Percentiles rank a stretch among this genome's conserved stretches.
phyloP scores from a whole-genome alignment of 2,329 filamentous ascomycete species.

The Colletotrichum agaves region DNA sequence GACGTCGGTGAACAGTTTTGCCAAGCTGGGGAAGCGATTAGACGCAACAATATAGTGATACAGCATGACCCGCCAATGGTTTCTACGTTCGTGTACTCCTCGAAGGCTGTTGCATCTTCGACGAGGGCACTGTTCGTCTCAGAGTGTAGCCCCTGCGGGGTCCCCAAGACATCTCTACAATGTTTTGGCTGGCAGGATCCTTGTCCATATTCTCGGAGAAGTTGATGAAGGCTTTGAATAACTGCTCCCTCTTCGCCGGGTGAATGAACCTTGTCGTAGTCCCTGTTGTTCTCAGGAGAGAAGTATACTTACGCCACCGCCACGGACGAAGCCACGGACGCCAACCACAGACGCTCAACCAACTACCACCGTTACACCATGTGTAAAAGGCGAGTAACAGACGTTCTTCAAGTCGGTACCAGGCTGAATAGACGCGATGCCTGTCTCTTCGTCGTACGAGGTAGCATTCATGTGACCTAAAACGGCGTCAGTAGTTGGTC shows the following conservation, averaged over 20 bases:
- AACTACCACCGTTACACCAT: constrained; percentile 39
- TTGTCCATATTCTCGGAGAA: constrained; percentile 43
- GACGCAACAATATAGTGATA: no score
- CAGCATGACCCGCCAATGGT: no score
- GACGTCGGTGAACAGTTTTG: not conserved
- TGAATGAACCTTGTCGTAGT: not conserved
- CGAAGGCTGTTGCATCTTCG: constrained; percentile 40
- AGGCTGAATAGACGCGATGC: constrained; percentile 45
- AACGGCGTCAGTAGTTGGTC: not conserved
- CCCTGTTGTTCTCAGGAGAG: no score
- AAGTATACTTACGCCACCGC: constrained; percentile 34
- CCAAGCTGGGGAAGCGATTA: no score
- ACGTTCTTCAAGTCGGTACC: constrained; percentile 44
- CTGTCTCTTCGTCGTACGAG: constrained; percentile 43
- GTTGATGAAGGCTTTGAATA: constrained; percentile 44
- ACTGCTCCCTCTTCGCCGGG: constrained; percentile 39
- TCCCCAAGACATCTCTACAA: constrained; percentile 42
- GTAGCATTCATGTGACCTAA: constrained; percentile 45
- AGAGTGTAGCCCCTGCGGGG: constrained; percentile 34
- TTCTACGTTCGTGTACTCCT: constrained; percentile 40
- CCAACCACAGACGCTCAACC: constrained; percentile 42
- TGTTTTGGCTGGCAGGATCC: constrained; percentile 45
- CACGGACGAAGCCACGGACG: constrained; percentile 40
- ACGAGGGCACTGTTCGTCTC: constrained; percentile 43
- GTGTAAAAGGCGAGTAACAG: constrained; percentile 39